Percentiles rank a stretch among this genome's conserved stretches.
Conservation (phyloP, 2,329 filamentous ascomycete genomes). For the Aspergillus unguis region DNA sequence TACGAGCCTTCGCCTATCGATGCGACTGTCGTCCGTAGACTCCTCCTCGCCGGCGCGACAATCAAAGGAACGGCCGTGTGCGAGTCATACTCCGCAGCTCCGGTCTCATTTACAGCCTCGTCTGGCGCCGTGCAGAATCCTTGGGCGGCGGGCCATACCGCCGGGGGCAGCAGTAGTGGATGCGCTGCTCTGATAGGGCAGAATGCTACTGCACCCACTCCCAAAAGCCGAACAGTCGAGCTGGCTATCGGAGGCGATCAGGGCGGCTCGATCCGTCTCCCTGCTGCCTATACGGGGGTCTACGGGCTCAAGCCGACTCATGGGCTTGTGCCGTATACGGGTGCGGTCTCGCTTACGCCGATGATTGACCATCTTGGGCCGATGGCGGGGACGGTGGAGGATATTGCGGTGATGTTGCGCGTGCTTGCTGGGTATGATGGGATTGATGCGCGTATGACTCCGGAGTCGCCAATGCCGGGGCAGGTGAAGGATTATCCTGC, state of each 20-base stretch:
- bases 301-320: constrained; percentile 50
- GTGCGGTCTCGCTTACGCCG: constrained; percentile 41
- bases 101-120: constrained; percentile 36
- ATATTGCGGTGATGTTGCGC: constrained; percentile 44
- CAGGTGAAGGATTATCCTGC: constrained; percentile 34
- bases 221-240: not conserved
- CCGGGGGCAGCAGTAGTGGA: constrained; percentile 38
- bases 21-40: constrained; percentile 33
- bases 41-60: constrained; percentile 33
- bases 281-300: constrained; percentile 41
- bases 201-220: not conserved
- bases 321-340: constrained; percentile 52
- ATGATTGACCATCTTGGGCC: constrained; percentile 48
- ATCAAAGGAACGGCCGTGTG: constrained; percentile 38
- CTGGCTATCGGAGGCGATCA: constrained; percentile 41
- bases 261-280: constrained; percentile 39
- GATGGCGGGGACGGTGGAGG: constrained; percentile 43
- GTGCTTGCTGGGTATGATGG: constrained; percentile 50
- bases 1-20: constrained; percentile 31
- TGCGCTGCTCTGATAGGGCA: not conserved
- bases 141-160: constrained; percentile 29
- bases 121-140: constrained; percentile 39
- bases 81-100: constrained; percentile 39
- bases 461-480: constrained; percentile 36
- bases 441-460: constrained; percentile 45